Evolutionary conservation across 2,329 filamentous ascomycete genomes (phyloP).

Genomic region (Incumbomyces lentus): DNA sequence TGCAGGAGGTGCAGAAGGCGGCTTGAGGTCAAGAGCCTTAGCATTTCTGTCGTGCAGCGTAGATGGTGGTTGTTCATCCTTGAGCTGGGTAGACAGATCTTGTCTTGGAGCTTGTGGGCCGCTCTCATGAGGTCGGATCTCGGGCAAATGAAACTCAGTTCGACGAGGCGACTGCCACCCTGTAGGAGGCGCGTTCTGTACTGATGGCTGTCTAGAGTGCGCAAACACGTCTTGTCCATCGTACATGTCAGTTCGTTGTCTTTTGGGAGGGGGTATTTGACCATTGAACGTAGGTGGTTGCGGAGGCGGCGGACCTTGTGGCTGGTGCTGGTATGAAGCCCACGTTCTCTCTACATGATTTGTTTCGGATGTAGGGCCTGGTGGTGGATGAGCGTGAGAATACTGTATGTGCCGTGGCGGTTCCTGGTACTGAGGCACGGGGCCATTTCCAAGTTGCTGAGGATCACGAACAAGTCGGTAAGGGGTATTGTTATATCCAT

Average conservation of each 20-base stretch:
- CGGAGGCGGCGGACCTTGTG: not conserved
- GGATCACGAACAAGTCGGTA: conserved; percentile 1
- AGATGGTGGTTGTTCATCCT: not conserved
- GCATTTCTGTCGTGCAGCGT: conserved; percentile 3
- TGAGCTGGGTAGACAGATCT: not conserved
- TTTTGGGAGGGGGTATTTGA: conserved; percentile 3
- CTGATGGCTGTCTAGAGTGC: not conserved
- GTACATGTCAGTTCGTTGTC: conserved; percentile 7
- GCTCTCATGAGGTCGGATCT: conserved; percentile 7
- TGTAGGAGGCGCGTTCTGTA: not conserved
- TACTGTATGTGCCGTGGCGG: conserved; percentile 2
- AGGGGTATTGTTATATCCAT: conserved; percentile 1
- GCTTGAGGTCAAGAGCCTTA: conserved; percentile 6
- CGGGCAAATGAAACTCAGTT: conserved; percentile 5
- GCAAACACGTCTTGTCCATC: conserved; percentile 7
- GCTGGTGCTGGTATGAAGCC: conserved; percentile 3
- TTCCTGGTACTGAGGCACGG: conserved; percentile 1
- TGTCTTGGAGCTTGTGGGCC: not conserved
- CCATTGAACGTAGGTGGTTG: conserved; percentile 3
- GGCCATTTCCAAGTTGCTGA: conserved; percentile 1
- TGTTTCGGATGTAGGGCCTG: conserved; percentile 1
- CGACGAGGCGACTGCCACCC: conserved; percentile 4
- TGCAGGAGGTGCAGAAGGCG: conserved; percentile 3
- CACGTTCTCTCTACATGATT: conserved; percentile 6
- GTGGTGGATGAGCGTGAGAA: conserved; percentile 1